phyloP scores from a whole-genome alignment of 1,284 basidiomycete genomes.

The Melampsora americana region DNA sequence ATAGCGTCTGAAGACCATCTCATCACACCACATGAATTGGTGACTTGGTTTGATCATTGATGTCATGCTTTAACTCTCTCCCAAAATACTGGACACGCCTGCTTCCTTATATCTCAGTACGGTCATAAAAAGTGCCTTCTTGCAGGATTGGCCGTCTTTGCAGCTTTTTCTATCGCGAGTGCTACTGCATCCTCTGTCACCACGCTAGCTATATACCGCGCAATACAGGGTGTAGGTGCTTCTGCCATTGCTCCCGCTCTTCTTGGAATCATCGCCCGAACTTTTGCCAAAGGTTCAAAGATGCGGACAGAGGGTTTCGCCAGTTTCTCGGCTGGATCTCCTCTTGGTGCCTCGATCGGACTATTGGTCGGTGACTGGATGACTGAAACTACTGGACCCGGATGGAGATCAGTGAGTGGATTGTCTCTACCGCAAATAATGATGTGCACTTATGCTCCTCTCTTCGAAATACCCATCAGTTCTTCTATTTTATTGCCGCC shows the following conservation, averaged over 20 bases:
- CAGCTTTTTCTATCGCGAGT: constrained; percentile 10
- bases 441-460: neutral
- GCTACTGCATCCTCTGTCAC: constrained; percentile 5
- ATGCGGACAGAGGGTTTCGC: constrained; percentile 34
- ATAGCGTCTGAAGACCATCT: neutral
- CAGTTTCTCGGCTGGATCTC: constrained; percentile 17
- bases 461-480: neutral
- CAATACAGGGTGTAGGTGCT: constrained; percentile 36
- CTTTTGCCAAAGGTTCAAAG: neutral
- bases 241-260: constrained; percentile 31
- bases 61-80: too few relatives aligned
- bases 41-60: neutral
- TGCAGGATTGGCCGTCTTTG: constrained; percentile 1
- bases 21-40: neutral
- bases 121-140: constrained; percentile 34
- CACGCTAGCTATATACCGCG: constrained; percentile 23
- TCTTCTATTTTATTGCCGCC: constrained; percentile 33
- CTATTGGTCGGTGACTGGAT: constrained; percentile 35
- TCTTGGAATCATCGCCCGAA: constrained; percentile 27
- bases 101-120: neutral
- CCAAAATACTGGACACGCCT: too few relatives aligned
- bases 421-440: neutral
- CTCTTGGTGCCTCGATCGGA: constrained; percentile 32
- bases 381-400: constrained; percentile 25
- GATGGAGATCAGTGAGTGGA: constrained; percentile 35